Conservation (phyloP, 164 flowering plant genomes). For the Chimonanthus salicifolius region DNA sequence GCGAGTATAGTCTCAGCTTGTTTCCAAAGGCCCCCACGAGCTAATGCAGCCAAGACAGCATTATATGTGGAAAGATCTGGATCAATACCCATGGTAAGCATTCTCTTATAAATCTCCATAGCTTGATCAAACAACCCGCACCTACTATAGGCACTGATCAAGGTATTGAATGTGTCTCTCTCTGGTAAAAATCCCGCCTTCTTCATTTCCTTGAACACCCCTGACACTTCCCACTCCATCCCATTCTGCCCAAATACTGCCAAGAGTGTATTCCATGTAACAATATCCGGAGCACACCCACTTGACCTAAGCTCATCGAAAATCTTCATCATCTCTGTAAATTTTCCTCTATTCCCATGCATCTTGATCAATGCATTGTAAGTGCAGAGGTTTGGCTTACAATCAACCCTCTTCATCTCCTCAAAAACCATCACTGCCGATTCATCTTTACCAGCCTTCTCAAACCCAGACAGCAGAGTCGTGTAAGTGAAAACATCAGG, state of each 20-base stretch:
- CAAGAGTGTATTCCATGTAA: constrained; percentile 89
- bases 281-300: constrained; percentile 67
- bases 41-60: constrained; percentile 83
- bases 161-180: constrained; percentile 84
- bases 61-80: constrained; percentile 93
- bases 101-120: constrained; percentile 60
- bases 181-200: constrained; percentile 87
- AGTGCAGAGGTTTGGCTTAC: constrained; percentile 87
- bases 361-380: constrained; percentile 88
- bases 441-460: constrained; percentile 85
- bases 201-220: constrained; percentile 91
- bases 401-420: constrained; percentile 71
- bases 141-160: constrained; percentile 84
- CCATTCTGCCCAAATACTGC: constrained; percentile 91
- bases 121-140: constrained; percentile 79
- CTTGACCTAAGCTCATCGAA: constrained; percentile 66
- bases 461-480: constrained; percentile 83
- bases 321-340: constrained; percentile 80
- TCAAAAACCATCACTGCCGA: constrained; percentile 62
- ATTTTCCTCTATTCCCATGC: constrained; percentile 81
- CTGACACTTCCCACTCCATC: constrained; percentile 81
- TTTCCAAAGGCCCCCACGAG: constrained; percentile 87
- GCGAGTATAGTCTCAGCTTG: constrained; percentile 76
- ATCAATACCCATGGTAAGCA: constrained; percentile 60
- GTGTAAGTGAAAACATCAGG: constrained; percentile 93